Conservation (phyloP, 2,329 filamentous ascomycete species). For the Cladophialophora immunda region DNA sequence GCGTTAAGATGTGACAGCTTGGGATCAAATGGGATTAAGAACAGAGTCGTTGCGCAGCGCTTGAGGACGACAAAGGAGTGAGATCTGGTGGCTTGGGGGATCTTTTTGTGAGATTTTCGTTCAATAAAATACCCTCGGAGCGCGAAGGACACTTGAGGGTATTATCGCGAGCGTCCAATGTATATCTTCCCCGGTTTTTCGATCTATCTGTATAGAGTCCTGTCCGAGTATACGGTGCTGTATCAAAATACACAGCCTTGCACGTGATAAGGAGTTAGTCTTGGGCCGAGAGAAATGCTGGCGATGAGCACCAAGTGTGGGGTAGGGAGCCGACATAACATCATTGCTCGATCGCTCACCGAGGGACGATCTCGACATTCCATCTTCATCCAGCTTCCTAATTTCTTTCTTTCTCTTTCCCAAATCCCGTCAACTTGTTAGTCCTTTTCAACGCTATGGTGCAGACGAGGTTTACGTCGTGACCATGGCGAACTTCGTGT, state of each 20-base stretch:
- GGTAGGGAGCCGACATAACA: constrained; percentile 22
- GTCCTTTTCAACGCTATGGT: constrained; percentile 16
- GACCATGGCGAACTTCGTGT: constrained; percentile 35
- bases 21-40: constrained; percentile 9
- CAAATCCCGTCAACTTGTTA: not conserved
- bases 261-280: not conserved
- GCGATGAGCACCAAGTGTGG: constrained; percentile 21
- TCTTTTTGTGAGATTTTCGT: not conserved
- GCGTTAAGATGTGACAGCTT: constrained; percentile 11
- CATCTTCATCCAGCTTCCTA: not conserved
- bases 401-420: not conserved
- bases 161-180: constrained; percentile 10
- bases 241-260: not conserved
- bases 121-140: constrained; percentile 26
- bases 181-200: constrained; percentile 7
- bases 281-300: not conserved
- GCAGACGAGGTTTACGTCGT: constrained; percentile 1
- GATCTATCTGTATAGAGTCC: not conserved
- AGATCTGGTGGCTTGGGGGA: not conserved
- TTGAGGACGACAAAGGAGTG: not conserved
- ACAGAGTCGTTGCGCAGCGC: not conserved
- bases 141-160: constrained; percentile 8
- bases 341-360: constrained; percentile 20
- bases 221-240: too few species aligned
- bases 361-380: constrained; percentile 8